Conservation (phyloP, 306 rosid genomes). For the Quercus agrifolia region DNA sequence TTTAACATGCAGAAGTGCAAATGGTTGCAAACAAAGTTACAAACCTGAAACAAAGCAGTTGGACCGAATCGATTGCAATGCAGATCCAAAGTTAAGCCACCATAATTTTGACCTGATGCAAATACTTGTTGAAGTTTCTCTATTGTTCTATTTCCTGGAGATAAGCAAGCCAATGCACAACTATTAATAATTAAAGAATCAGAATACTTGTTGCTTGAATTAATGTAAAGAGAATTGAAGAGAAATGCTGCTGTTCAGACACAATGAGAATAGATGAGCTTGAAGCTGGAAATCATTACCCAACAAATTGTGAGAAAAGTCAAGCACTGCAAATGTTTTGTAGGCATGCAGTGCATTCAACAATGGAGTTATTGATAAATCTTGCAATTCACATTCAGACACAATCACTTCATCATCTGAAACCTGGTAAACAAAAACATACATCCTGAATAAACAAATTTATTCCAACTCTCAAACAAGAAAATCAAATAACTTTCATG, state of each 20-base stretch:
- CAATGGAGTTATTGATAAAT: slow-evolving; percentile 75
- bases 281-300: slow-evolving; percentile 41
- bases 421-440: slow-evolving; percentile 46
- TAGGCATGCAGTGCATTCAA: slow-evolving; percentile 68
- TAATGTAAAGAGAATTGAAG: slow-evolving; percentile 11
- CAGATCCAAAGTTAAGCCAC: slow-evolving; percentile 76
- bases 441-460: slow-evolving; percentile 12
- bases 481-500: neutral
- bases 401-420: slow-evolving; percentile 83
- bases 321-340: slow-evolving; percentile 74
- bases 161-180: slow-evolving; percentile 24
- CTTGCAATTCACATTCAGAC: slow-evolving; percentile 89
- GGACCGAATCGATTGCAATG: slow-evolving; percentile 90
- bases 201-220: neutral
- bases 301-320: slow-evolving; percentile 87
- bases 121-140: slow-evolving; percentile 79
- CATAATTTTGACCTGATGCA: slow-evolving; percentile 66
- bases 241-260: slow-evolving; percentile 6
- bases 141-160: slow-evolving; percentile 80
- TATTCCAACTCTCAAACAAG: slow-evolving; percentile 8
- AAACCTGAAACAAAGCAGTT: slow-evolving; percentile 74
- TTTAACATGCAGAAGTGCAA: slow-evolving; percentile 19
- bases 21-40: slow-evolving; percentile 14
- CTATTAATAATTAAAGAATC: slow-evolving; percentile 9
- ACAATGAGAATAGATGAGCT: slow-evolving; percentile 1